Percentiles rank a stretch among this genome's conserved stretches.
Conservation (phyloP, 2,329 filamentous ascomycete species). For the Alternaria incomplexa region DNA sequence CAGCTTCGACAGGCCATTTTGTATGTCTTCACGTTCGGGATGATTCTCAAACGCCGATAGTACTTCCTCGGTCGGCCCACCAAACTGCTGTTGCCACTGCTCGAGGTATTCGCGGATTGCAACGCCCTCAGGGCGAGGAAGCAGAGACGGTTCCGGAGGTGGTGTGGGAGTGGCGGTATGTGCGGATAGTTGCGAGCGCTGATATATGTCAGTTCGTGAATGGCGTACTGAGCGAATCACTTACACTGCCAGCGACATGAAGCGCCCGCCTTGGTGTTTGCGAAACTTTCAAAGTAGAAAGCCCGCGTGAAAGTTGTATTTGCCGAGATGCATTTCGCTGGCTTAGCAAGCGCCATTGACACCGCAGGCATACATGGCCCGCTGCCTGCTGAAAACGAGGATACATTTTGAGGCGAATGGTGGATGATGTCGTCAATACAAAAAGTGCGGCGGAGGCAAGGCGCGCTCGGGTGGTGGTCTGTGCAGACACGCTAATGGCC, state of each 20-base stretch:
- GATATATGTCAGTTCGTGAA: conserved; percentile 10
- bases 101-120: conserved; percentile 38
- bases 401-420: conserved; percentile 19
- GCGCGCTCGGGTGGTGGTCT: conserved; percentile 19
- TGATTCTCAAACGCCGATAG: conserved; percentile 41
- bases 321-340: conserved; percentile 6
- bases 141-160: conserved; percentile 16
- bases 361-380: conserved; percentile 30
- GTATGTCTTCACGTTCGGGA: conserved; percentile 28
- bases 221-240: background rate
- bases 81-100: conserved; percentile 54
- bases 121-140: conserved; percentile 18
- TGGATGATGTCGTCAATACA: conserved; percentile 14
- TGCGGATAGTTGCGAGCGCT: conserved; percentile 22
- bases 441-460: conserved; percentile 9
- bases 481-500: conserved; percentile 20
- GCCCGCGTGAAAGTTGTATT: background rate
- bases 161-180: conserved; percentile 8
- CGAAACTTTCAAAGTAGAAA: conserved; percentile 14
- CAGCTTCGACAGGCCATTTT: conserved; percentile 33
- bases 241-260: conserved; percentile 30
- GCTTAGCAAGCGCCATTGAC: conserved; percentile 29
- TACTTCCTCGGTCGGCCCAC: conserved; percentile 35
- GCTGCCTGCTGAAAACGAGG: conserved; percentile 17
- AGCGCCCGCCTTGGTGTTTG: conserved; percentile 24